These are phyloP conservation scores for Ceratobasidium sp. DNA, from an alignment of 1,284 basidiomycete genomes.

Conservation along the genomic window DNA sequence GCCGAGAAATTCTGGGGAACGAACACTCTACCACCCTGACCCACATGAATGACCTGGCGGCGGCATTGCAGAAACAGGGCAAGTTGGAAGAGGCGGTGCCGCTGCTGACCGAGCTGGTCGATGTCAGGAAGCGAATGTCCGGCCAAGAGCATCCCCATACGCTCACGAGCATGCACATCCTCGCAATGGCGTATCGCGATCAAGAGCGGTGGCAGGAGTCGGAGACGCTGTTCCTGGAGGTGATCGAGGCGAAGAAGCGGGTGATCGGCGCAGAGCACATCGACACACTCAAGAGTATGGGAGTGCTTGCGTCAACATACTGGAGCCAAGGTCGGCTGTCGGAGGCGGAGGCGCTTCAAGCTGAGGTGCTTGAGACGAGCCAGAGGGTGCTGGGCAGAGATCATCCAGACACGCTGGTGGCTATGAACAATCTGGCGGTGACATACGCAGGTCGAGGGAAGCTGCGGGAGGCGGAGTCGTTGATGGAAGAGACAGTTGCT, in stretches of 20 bases:
- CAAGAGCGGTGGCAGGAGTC: neutral
- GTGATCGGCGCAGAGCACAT: neutral
- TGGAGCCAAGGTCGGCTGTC: neutral
- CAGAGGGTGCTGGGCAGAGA: neutral
- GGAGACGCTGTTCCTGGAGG: neutral
- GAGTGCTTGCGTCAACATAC: neutral
- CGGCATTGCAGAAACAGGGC: neutral
- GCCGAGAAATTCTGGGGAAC: neutral
- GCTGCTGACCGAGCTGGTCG: neutral
- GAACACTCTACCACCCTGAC: neutral
- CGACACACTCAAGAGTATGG: neutral
- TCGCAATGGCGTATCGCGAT: neutral
- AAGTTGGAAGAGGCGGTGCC: constrained; percentile 5
- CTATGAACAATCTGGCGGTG: neutral
- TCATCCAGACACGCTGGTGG: neutral
- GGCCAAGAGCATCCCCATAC: neutral
- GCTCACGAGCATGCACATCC: neutral
- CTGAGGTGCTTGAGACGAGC: neutral
- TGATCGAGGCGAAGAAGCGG: neutral
- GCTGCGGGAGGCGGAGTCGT: neutral
- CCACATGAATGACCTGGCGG: neutral
- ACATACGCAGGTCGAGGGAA: neutral
- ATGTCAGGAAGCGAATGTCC: too few species aligned
- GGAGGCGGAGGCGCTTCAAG: constrained; percentile 13
- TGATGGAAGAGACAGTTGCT: neutral